Base-by-base conservation (phyloP, 805 yeast genomes). In the Candida caryicola region DNA sequence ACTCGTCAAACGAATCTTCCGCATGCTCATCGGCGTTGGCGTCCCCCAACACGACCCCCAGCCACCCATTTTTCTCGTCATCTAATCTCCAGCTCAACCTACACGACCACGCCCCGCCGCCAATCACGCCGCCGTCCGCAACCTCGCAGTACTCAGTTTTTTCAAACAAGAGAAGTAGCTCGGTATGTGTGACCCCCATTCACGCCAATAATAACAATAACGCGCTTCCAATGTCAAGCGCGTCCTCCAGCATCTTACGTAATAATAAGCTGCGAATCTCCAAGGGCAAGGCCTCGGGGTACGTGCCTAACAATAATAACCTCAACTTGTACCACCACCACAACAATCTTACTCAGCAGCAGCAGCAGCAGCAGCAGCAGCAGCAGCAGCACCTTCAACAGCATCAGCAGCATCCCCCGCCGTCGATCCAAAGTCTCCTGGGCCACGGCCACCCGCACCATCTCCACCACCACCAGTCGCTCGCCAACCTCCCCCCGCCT, bases 71-170 rank as follows among this genome's bases (percentile, higher is more conserved):
- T 32, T 23, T 29, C 29, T 33, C 37, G 12, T 15, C 41, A 18
- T 27, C 33, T 9, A 25, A 32, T 4, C 36, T 37, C 14, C 26
- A 31, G 14, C 33, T 41, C 29, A 36, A 33, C 28, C 21, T 26
- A 16, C 27, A 33, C 30, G 44, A 41, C 26, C 17, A 21, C 4
- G 34, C 34, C n/a, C 26, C 19, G n/a, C 36, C 41, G 14, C 71
- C 71, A 13, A 47, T 55, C 13, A 66, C 71, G 2, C 71, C 71
- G n/a, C 71, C 71, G 19, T 60, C 64, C 37, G 71, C 71, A n/a
- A 59, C 64, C 10, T 63, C 71, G 12, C 70, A 62, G 45, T 55
- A 62, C 34, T 62, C 66, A 23, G 58, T 66, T 7, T 66, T 66
- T 38, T 66, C 71, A 30, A 40, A 53, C 36, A 52, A 51, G 39